These are phyloP conservation scores for Debaryomyces castellii DNA, from an alignment of 805 yeast genomes.

Conservation along the genomic window DNA sequence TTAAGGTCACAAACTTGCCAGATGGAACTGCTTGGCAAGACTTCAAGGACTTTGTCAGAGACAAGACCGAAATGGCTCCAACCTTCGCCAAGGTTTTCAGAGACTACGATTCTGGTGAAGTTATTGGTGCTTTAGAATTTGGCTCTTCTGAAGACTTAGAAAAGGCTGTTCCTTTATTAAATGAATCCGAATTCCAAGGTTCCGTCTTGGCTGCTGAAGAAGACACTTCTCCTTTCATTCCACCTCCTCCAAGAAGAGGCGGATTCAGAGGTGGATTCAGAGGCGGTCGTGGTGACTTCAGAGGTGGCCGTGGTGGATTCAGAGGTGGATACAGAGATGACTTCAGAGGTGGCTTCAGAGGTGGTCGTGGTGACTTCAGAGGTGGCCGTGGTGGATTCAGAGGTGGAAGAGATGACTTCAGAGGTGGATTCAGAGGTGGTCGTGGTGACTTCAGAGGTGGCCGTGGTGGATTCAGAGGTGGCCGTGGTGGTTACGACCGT, in stretches of 20 bases:
- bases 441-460: conserved; percentile 35
- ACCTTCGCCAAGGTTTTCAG: conserved; percentile 56
- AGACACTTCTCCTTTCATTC: conserved; percentile 64
- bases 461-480: conserved; percentile 34
- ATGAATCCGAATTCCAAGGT: conserved; percentile 72
- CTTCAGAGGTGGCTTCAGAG: conserved; percentile 38
- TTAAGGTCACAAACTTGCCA: conserved; percentile 67
- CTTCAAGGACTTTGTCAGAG: conserved; percentile 85
- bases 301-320: conserved; percentile 33
- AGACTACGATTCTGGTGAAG: conserved; percentile 46
- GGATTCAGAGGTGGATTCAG: conserved; percentile 34
- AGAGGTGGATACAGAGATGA: conserved; percentile 29
- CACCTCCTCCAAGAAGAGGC: conserved; percentile 48
- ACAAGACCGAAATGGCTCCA: conserved; percentile 62
- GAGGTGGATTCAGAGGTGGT: conserved; percentile 41
- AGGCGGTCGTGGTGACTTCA: conserved; percentile 25
- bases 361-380: conserved; percentile 36
- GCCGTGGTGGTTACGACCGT: conserved; percentile 25
- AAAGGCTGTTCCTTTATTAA: conserved; percentile 70
- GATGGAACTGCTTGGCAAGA: conserved; percentile 85
- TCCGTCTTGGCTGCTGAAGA: conserved; percentile 70
- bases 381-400: conserved; percentile 37
- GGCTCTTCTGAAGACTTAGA: conserved; percentile 70
- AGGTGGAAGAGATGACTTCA: conserved; percentile 22
- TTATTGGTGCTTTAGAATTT: conserved; percentile 55